Percentiles rank a stretch among this genome's conserved stretches.
Conservation (phyloP, 768 basidiomycete species). For the Botryobasidium botryosum region DNA sequence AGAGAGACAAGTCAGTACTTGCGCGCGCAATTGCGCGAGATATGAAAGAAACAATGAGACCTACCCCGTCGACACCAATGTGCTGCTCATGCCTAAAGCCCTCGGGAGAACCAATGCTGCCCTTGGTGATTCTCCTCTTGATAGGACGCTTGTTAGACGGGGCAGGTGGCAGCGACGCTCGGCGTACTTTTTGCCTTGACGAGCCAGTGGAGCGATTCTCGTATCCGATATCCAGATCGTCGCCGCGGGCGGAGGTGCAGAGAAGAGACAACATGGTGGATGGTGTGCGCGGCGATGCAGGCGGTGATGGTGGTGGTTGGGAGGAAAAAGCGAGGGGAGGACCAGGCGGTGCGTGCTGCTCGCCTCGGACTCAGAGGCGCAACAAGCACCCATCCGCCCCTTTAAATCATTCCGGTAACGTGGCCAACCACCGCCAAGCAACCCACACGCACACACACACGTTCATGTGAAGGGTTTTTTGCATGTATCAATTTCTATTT, state of each 20-base stretch:
- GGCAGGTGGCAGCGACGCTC: not conserved
- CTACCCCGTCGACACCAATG: conserved; percentile 13
- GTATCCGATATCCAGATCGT: conserved; percentile 8
- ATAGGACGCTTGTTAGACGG: too few species aligned
- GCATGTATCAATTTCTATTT: too few species aligned
- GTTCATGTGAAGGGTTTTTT: too few species aligned
- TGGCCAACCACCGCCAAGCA: too few species aligned
- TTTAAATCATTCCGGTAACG: too few species aligned
- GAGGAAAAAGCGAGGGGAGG: too few species aligned
- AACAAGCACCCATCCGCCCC: too few species aligned
- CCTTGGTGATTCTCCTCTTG: conserved; percentile 11
- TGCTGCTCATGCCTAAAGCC: conserved; percentile 14
- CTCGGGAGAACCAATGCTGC: conserved; percentile 12
- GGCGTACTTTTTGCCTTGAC: conserved; percentile 5
- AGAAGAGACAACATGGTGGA: conserved; percentile 10
- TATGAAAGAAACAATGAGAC: conserved; percentile 1
- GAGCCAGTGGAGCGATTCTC: conserved; percentile 1
- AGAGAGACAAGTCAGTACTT: not conserved
- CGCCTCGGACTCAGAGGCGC: too few species aligned
- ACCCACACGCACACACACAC: too few species aligned
- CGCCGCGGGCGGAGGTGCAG: conserved; percentile 11
- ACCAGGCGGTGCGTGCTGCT: too few species aligned
- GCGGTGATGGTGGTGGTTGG: not conserved
- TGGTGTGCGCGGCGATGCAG: conserved; percentile 3
- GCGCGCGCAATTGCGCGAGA: too few species aligned